Evolutionary conservation across 2,329 filamentous ascomycete genomes (phyloP), one percentile per base, ranked within the genome.

Genomic region (Tolypocladium inflatum): DNA sequence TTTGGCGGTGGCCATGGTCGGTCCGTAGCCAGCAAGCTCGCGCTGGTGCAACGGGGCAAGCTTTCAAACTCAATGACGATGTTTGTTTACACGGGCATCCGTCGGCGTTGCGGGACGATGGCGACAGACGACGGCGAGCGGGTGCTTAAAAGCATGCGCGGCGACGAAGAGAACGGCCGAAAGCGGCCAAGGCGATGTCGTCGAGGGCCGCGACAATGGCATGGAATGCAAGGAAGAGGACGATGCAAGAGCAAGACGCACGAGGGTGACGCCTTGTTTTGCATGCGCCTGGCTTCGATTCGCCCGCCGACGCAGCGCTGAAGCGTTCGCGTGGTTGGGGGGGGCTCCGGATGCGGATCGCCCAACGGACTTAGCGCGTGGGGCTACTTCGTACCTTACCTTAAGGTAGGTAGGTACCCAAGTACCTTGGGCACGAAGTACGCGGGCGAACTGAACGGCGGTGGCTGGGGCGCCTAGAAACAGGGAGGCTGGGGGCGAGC

Each of bases 1-100:
- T 68, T 80, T 83, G 65, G 30, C 33, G 15, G 76, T 66, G 59
- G 80, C 70, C 80, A 85, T 83, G 62, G 64, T 72, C 37, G 62
- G 61, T 59, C 58, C 23, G 33, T 13, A 41, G 21, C 13, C 19
- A 26, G 38, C 21, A 26, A 21, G 30, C 9, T 19, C 8, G 39
- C 33, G 43, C 1, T 39, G 33, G 43, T 21, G 55, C 55, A 56
- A 21, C 43, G 26, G 55, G 13, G 37, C n/a, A 21, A 30, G 35
- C 17, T 39, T 30, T 30, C 17, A 30, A 15, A 17, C 43, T 48
- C 21, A 37, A 55, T 33, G 33, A 54, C 21, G 37, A 35, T 21
- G 48, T 52, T 37, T 52, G 48, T 52, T 52, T 52, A 52, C 48
- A 52, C 19, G 9, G 30, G 19, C 30, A 37, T 35, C 19, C 19